Evolutionary conservation across 305 asterid species (phyloP), one percentile per base, ranked within the genome.

Genomic region (Striga hermonthica): DNA sequence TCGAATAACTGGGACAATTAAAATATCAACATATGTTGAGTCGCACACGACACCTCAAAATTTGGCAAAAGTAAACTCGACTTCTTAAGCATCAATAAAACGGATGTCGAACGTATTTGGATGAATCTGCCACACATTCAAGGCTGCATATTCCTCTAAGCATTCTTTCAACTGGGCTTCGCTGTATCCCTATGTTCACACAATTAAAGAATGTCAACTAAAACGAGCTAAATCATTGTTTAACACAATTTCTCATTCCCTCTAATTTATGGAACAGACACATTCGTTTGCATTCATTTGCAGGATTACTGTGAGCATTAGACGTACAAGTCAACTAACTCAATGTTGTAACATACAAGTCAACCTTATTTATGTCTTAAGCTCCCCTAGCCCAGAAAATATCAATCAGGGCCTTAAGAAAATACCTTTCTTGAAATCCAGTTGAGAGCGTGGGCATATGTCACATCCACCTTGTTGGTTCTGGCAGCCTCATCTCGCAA

Each of bases 111-210:
- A 93, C 43, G 95, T 86, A 85, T 86, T 82, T 9, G 99, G 99
- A 75, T 93, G 95, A 75, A 93, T 90, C 89, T 93, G 97, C 99
- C 99, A 90, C 71, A 88, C 96, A 59, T 93, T 93, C 53, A 93
- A 77, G 70, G 97, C 95, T 63, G 99, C 99, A 57, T 90, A 93
- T 76, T 93, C 99, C 79, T 93, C 99, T 56, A 93, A 73, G 65
- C 97, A 90, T 72, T 93, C 95, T 76, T 90, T 93, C 74, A 93
- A 72, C 80, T 93, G 99, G 69, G 86, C 95, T 80, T 90, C 99
- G 62, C 92, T 88, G 83, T 93, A 93, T 77, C 99, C 99, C 97
- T 88, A 88, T 74, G n/a, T 54, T 11, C 5, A 72, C 67, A 71
- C 14, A 61, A 45, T 0, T 22, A 22, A 22, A 22, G 31, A 22